A percentile compares a stretch with the other conserved stretches of the same genome.
phyloP scores from a whole-genome alignment of 345 rosid species.

The Punica granatum region DNA sequence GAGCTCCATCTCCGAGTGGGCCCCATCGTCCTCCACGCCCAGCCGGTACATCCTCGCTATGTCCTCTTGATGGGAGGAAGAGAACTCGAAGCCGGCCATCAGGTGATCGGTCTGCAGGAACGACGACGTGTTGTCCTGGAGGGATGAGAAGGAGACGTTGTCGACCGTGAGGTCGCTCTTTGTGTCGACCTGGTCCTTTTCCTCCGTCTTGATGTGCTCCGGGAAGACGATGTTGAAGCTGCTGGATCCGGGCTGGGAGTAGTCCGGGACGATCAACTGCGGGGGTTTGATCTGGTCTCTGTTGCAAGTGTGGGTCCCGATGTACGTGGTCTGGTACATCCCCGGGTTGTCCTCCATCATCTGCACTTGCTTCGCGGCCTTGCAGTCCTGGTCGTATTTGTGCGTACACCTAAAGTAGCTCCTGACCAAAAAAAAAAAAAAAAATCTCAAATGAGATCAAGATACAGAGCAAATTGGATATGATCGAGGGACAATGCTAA shows the following conservation, averaged over 20 bases:
- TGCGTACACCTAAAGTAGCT: constrained; percentile 78
- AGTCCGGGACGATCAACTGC: not conserved
- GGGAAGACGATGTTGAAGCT: not conserved
- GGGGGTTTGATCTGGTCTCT: not conserved
- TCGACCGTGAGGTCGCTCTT: constrained; percentile 12
- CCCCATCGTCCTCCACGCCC: not conserved
- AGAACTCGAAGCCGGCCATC: not conserved
- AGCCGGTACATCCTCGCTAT: not conserved
- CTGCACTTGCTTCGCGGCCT: constrained; percentile 83
- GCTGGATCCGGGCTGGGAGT: not conserved
- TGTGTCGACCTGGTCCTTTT: constrained; percentile 7
- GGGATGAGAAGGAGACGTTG: not conserved
- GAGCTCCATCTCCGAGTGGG: not conserved
- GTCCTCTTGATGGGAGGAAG: not conserved
- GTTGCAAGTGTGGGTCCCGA: constrained; percentile 59
- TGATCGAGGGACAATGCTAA: no score
- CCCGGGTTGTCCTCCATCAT: constrained; percentile 38
- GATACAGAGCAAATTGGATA: not conserved
- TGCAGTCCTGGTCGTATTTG: constrained; percentile 60
- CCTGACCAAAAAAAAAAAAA: constrained; percentile 49
- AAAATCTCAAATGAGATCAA: no score
- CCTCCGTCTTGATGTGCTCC: constrained; percentile 5
- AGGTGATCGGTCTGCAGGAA: not conserved
- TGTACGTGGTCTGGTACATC: constrained; percentile 41
- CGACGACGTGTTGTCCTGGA: not conserved